Percentiles rank a stretch among this genome's conserved stretches.
Evolutionary conservation across 305 asterid species (phyloP).

Genomic region (Coffea humblotiana): DNA sequence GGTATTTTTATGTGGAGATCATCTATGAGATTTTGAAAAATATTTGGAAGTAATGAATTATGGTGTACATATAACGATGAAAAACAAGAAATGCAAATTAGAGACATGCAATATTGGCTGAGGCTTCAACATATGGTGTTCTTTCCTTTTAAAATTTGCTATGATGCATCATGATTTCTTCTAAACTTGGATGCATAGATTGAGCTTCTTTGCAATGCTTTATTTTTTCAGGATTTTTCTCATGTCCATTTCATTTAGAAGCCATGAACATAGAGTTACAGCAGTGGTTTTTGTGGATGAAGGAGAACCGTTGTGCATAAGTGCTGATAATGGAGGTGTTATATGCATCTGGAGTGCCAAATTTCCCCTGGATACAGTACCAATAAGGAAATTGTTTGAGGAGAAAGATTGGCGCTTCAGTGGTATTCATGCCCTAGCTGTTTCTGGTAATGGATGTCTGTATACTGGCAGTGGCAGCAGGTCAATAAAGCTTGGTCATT

Average conservation of each 20-base stretch:
- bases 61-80: background rate
- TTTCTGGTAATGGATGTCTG: slow-evolving; percentile 55
- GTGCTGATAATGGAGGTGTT: slow-evolving; percentile 75
- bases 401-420: slow-evolving; percentile 93
- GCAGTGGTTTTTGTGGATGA: slow-evolving; percentile 62
- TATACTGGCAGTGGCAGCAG: slow-evolving; percentile 95
- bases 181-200: background rate
- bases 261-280: slow-evolving; percentile 78
- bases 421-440: slow-evolving; percentile 87
- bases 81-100: background rate
- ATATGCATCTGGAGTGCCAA: slow-evolving; percentile 78
- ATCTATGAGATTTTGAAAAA: background rate
- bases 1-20: background rate
- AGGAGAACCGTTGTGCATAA: slow-evolving; percentile 68
- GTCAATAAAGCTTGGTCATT: slow-evolving; percentile 86
- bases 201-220: slow-evolving; percentile 15
- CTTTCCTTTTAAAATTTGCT: background rate
- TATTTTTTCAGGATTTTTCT: slow-evolving; percentile 56
- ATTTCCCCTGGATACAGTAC: slow-evolving; percentile 52
- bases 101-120: background rate
- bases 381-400: slow-evolving; percentile 57
- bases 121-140: background rate
- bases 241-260: slow-evolving; percentile 71
- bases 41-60: background rate
- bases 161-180: background rate